Base-by-base conservation (phyloP, 306 rosid species). In the Pueraria montana region DNA sequence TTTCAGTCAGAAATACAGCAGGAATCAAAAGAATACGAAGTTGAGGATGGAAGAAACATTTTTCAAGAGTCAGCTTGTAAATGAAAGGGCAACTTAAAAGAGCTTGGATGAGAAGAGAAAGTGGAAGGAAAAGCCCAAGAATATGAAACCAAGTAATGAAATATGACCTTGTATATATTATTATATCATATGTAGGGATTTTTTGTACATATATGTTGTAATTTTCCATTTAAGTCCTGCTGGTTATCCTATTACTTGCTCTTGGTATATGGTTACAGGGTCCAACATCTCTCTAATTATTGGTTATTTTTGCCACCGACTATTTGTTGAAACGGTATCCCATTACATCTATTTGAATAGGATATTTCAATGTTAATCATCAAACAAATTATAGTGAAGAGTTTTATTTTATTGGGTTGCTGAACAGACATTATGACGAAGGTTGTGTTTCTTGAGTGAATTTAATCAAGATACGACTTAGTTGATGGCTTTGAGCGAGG, bases 141-240 rank as follows among this genome's bases (percentile, higher is more conserved):
- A 63, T 38, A 72, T 40, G 74, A 48, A 76, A 65, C 73, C 21
- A 40, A 71, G 70, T 38, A 77, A 84, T 81, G 82, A 77, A 64
- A 80, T 49, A 32, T 36, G 71, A 14, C 71, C 27, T 27, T 84
- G 65, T 82, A 78, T 67, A 62, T 86, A 62, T 38, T 36, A 63
- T 45, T 65, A 53, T 34, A 32, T 36, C 12, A 52, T 32, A 73
- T 46, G 48, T 81, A 77, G 62, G 83, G 26, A 63, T n/a, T 80
- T 62, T 71, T 59, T 84, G 76, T 82, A 84, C 38, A 84, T 56
- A 73, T 43, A 48, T 86, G 66, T 49, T 45, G 85, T 87, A 76
- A 72, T 82, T 45, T 73, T 64, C 55, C 40, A 45, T 65, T 14
- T 40, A 55, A 27, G 4, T 75, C 50, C 49, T 6, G 18, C 78